Base-by-base conservation (phyloP, 1,284 basidiomycete species). In the Cryptococcus hybrid region DNA sequence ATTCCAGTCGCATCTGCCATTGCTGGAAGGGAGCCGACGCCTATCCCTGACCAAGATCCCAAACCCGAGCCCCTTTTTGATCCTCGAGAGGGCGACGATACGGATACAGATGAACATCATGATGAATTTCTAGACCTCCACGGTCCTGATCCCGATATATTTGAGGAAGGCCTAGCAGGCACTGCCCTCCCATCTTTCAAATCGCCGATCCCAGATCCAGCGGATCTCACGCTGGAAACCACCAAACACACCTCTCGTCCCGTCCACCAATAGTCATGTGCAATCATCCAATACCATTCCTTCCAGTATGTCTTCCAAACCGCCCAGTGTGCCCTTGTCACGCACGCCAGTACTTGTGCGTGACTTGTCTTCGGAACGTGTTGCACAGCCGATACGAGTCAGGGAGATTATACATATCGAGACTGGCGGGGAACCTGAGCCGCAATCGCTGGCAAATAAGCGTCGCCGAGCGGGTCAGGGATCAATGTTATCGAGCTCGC, bases 1-100 rank as follows among this genome's bases (percentile, higher is more conserved):
- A 57, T 66, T 34, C 58, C 60, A 1, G 47, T 69, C 2, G 63
- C 68, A 1, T 70, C 66, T 30, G 35, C 39, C 51, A n/a, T 34
- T n/a, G 51, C 13, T 7, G 7, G 7, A 37, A 36, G 8, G 36
- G n/a, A 18, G 18, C 42, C n/a, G 38, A 45, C 13, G 45, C 38
- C 35, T 15, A 51, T 49, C 8, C n/a, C 35, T 34, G 43, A 45
- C 38, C 47, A 2, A 56, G 48, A 57, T 34, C 37, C 48, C 3
- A 42, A 55, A 35, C 35, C 50, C 40, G 44, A 38, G 5, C 40
- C 54, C 15, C n/a, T 52, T 5, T 9, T 37, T 8, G 42, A 38
- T 11, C 47, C 52, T 7, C 42, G 40, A 35, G 24, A 34, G 11
- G 18, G 44, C 50, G 50, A 36, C 15, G 38, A 45, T 39, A 18